These are phyloP conservation scores for Floccularia luteovirens DNA, from an alignment of 768 basidiomycete genomes.

Conservation along the genomic window DNA sequence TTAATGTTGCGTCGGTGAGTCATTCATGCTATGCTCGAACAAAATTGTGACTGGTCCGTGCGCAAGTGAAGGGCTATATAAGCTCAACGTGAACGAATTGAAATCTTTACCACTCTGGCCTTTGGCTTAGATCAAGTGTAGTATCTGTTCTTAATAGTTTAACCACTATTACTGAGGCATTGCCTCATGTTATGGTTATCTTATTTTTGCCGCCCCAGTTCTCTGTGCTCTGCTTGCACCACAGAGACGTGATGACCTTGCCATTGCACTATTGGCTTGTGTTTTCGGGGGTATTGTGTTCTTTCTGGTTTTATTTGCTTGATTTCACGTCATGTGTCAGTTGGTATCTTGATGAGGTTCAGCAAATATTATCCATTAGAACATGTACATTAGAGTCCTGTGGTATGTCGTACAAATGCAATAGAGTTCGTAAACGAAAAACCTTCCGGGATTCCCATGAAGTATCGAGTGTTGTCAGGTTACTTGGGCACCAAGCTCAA, in stretches of 20 bases:
- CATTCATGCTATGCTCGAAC: no score
- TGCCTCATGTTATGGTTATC: conserved; percentile 47
- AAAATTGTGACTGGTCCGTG: conserved; percentile 24
- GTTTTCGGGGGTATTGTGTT: conserved; percentile 40
- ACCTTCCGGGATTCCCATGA: not conserved
- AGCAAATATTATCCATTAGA: conserved; percentile 4
- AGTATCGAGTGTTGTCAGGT: not conserved
- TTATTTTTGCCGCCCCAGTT: conserved; percentile 44
- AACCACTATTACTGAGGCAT: conserved; percentile 57
- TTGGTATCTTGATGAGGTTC: conserved; percentile 1
- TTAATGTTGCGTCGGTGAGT: no score
- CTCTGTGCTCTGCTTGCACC: conserved; percentile 40
- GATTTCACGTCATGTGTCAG: not conserved
- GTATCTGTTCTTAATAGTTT: conserved; percentile 93
- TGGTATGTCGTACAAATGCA: not conserved
- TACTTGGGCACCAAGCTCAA: not conserved
- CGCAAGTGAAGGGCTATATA: conserved; percentile 20
- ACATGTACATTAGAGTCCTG: not conserved
- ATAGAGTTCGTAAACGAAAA: not conserved
- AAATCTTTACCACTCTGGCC: conserved; percentile 77
- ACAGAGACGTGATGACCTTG: conserved; percentile 33
- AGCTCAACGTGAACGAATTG: conserved; percentile 2
- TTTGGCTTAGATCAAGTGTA: conserved; percentile 98
- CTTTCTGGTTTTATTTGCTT: conserved; percentile 4
- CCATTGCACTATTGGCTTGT: conserved; percentile 36